A percentile compares a stretch with the other conserved stretches of the same genome.
Conservation (phyloP, 1,139 yeast species). For the Candida tetrigidarum region DNA sequence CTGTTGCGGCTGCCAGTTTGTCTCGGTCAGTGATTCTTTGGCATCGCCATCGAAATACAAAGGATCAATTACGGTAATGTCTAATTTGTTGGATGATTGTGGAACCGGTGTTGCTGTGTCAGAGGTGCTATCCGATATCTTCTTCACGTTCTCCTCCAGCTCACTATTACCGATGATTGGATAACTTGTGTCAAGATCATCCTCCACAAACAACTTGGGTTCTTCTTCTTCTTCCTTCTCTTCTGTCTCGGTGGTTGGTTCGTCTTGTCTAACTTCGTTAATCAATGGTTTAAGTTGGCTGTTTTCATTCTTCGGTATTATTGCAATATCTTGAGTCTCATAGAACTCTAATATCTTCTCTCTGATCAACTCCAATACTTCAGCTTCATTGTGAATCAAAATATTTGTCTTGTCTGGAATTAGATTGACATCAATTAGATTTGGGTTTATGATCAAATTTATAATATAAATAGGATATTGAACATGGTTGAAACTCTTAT, state of each 20-base stretch:
- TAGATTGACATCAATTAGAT: conserved; percentile 75
- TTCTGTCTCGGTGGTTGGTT: background rate
- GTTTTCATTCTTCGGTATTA: conserved; percentile 36
- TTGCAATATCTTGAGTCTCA: conserved; percentile 45
- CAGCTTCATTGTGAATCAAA: conserved; percentile 66
- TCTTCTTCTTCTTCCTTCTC: conserved; percentile 1
- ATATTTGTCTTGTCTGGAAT: conserved; percentile 88
- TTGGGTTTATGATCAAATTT: conserved; percentile 57
- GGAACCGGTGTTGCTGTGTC: too few relatives aligned
- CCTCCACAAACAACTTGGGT: conserved; percentile 9
- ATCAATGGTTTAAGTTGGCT: background rate
- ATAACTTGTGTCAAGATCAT: conserved; percentile 14
- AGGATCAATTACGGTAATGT: background rate
- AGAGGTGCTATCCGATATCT: too few relatives aligned
- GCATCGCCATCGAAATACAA: background rate
- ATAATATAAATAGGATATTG: conserved; percentile 78
- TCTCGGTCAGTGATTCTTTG: background rate
- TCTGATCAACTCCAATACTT: conserved; percentile 55
- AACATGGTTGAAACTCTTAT: conserved; percentile 67
- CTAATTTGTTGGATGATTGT: background rate
- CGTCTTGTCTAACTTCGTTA: background rate
- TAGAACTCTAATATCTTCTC: conserved; percentile 45
- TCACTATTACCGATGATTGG: background rate
- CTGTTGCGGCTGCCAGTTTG: too few relatives aligned
- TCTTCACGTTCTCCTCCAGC: background rate